Evolutionary conservation across 257 asterid genomes (phyloP), one percentile per base, ranked within the genome.

Genomic region (Sherardia arvensis): DNA sequence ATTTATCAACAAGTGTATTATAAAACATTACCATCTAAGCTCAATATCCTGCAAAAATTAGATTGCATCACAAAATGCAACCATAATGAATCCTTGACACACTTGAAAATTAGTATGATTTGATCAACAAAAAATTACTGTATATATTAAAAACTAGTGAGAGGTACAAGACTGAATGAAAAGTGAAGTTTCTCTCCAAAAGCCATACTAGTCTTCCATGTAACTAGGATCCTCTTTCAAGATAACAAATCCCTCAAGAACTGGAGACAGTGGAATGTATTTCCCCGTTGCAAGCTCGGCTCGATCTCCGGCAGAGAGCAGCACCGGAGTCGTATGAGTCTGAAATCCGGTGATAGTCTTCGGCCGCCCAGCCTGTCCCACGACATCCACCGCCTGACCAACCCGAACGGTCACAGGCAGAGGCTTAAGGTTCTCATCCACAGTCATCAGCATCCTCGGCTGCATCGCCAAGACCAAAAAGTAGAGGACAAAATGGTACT

Each of bases 271-370:
- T 0, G 96, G 97, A 71, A 84, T 76, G 61, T 92, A 91, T 81
- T 85, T 89, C 68, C 87, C 97, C 0, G 99, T 89, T 40, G 99
- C 99, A 7, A 92, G 96, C 78, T 92, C 97, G 4, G 99, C 99
- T 70, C 97, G 79, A 68, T 92, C 99, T 21, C 97, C 99, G 8
- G 95, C 97, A 38, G 97, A 75, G 32, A 92, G 80, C 57, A 92
- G 93, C 57, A 92, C 97, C 0, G 99, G 99, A 23, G 99, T 92
- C 4, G 96, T 80, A 74, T 89, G 95, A 17, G 96, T 92, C 76
- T 87, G 99, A 82, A 92, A 89, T 3, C 97, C 97, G 0, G 98
- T 92, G 5, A 92, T 92, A 65, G 99, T 92, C 80, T 87, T 92
- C 59, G 97, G 97, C 14, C 97, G 94, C 62, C 96, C 99, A 0